These are phyloP conservation scores for Pinus tabuliformis DNA, from an alignment of 75 land plant genomes.

Conservation along the genomic window DNA sequence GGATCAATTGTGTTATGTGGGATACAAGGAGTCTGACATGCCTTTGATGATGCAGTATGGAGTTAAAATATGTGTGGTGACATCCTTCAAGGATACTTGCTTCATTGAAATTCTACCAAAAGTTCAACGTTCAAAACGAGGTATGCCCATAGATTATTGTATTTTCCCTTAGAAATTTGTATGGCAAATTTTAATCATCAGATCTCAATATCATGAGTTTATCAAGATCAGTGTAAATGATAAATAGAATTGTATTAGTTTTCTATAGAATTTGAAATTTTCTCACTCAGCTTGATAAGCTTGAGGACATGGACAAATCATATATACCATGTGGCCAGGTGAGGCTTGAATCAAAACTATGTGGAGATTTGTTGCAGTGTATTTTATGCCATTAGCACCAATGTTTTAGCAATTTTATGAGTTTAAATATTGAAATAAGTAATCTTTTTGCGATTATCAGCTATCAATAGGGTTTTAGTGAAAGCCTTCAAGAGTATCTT, in stretches of 20 bases:
- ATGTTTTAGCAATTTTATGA: too few species aligned
- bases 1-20: background rate
- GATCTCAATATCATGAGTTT: background rate
- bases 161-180: background rate
- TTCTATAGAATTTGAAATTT: background rate
- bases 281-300: too few species aligned
- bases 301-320: too few species aligned
- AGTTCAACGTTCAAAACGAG: constrained; percentile 65
- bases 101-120: constrained; percentile 83
- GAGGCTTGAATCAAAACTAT: too few species aligned
- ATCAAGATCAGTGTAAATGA: background rate
- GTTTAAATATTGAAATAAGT: too few species aligned
- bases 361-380: too few species aligned
- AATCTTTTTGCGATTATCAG: too few species aligned
- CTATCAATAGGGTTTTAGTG: too few species aligned
- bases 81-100: constrained; percentile 93
- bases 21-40: background rate
- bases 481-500: too few species aligned
- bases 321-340: too few species aligned
- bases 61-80: constrained; percentile 71
- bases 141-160: constrained; percentile 28
- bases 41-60: constrained; percentile 69
- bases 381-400: too few species aligned
- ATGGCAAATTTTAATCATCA: background rate
- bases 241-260: background rate